Evolutionary conservation across 352 stramenopile species (phyloP), one percentile per base, ranked within the genome.

Genomic region (Paralagenidium karlingii): DNA sequence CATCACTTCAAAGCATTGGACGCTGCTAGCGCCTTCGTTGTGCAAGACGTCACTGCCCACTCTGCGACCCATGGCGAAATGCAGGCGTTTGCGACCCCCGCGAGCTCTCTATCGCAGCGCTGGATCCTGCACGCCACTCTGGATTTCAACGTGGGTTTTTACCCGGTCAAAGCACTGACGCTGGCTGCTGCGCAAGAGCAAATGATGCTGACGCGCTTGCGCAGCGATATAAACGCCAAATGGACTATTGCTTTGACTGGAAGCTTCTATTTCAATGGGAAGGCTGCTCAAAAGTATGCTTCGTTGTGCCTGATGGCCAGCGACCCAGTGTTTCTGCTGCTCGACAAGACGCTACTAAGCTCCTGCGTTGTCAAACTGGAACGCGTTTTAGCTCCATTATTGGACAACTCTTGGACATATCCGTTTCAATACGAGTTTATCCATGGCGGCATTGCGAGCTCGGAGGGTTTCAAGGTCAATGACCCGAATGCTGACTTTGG

Each of bases 201-300:
- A 36, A 36, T 16, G 19, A 7, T 36, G 22, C 22, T 22, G 7
- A 50, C 63, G 12, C 65, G 58, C 15, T 52, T 82, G 10, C 24
- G 69, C 29, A 55, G 47, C 7, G 74, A 88, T 24, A 83, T 88
- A 44, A 53, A 47, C 10, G 51, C 36, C 7, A 51, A 70, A 5
- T 84, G 74, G 74, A 51, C 25, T 11, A 59, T 75, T 34, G 19
- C 54, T 19, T 41, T 58, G 12, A 55, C 57, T 20, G 40, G 18
- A 8, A 82, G 58, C 27, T 84, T 74, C 63, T 88, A 88, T 51
- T 88, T 67, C 45, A 84, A 74, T 26, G 74, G 74, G 34, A 88
- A 88, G 45, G 56, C 55, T 8, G 76, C 68, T 37, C 74, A 88
- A 45, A 88, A 87, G 66, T 84, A 83, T 34, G 74, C 74, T 20